These are phyloP conservation scores for Aureobasidium sp. DNA, from an alignment of 2,329 filamentous ascomycete species.

Conservation along the genomic window DNA sequence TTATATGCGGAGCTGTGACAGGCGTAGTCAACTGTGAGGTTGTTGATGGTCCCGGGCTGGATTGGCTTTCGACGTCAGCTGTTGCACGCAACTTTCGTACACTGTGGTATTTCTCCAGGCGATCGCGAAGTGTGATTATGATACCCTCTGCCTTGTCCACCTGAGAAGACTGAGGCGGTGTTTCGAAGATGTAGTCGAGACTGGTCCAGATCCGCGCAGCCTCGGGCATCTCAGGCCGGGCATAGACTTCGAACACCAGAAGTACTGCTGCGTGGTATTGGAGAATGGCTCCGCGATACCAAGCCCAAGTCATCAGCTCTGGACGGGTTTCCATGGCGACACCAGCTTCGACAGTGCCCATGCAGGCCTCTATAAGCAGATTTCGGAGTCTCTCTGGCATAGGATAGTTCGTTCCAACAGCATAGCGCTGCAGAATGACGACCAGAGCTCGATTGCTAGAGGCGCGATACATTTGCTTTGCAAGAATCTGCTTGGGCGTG, in stretches of 20 bases:
- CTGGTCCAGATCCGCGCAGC: constrained; percentile 63
- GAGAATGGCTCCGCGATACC: constrained; percentile 65
- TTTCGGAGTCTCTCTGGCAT: constrained; percentile 59
- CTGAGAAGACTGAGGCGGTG: constrained; percentile 46
- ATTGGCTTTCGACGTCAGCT: constrained; percentile 16
- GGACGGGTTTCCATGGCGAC: constrained; percentile 49
- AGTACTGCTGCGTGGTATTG: constrained; percentile 67
- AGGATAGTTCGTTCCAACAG: constrained; percentile 39
- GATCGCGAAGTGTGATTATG: constrained; percentile 55
- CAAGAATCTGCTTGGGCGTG: constrained; percentile 56
- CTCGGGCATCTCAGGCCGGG: constrained; percentile 49
- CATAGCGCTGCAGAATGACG: constrained; percentile 62
- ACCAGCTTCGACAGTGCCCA: constrained; percentile 47
- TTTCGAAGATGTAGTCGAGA: constrained; percentile 64
- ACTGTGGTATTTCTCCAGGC: constrained; percentile 52
- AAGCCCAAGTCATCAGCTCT: constrained; percentile 53
- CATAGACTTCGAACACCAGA: constrained; percentile 60
- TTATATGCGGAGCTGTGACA: neutral
- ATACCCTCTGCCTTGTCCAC: constrained; percentile 55
- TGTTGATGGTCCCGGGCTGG: neutral
- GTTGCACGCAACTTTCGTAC: constrained; percentile 45
- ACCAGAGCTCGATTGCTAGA: constrained; percentile 57
- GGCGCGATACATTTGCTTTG: constrained; percentile 58
- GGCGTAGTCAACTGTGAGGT: neutral
- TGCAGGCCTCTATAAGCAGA: constrained; percentile 57